A percentile compares a stretch with the other conserved stretches of the same genome.
phyloP scores from a whole-genome alignment of 2,329 filamentous ascomycete genomes.

The Claviceps citrina region DNA sequence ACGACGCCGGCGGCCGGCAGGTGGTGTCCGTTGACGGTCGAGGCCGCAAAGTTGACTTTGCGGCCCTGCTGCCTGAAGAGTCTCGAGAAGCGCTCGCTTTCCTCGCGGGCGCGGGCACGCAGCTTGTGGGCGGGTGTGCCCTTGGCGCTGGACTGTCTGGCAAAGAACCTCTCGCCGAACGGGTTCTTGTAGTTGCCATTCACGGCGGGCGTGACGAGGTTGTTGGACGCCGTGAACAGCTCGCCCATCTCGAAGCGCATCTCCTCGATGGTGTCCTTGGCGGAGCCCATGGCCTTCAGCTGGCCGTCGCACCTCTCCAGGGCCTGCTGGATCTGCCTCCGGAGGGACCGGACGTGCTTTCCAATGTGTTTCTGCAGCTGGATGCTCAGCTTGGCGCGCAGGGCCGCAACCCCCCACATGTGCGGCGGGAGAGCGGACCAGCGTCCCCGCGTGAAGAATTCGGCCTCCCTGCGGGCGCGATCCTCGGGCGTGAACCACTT shows the following conservation, averaged over 20 bases:
- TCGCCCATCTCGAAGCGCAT: conserved; percentile 39
- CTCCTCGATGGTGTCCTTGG: conserved; percentile 36
- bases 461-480: conserved; percentile 26
- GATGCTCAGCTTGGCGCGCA: conserved; percentile 32
- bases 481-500: conserved; percentile 28
- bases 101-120: conserved; percentile 34
- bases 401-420: conserved; percentile 30
- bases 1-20: conserved; percentile 18
- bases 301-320: conserved; percentile 33
- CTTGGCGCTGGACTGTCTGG: conserved; percentile 31
- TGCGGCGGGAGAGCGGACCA: conserved; percentile 31
- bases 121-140: conserved; percentile 37
- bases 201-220: conserved; percentile 37
- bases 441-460: conserved; percentile 34
- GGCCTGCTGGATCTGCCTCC: conserved; percentile 34
- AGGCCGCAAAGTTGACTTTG: conserved; percentile 28
- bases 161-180: conserved; percentile 35
- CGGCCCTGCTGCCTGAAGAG: conserved; percentile 35
- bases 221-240: conserved; percentile 35
- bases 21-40: conserved; percentile 4
- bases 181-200: conserved; percentile 42
- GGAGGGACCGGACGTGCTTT: conserved; percentile 33
- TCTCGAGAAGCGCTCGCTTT: conserved; percentile 33
- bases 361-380: conserved; percentile 38
- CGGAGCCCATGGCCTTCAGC: conserved; percentile 33